Base-by-base conservation (phyloP, 2,329 filamentous ascomycete species). In the Aspergillus novofumigatus region DNA sequence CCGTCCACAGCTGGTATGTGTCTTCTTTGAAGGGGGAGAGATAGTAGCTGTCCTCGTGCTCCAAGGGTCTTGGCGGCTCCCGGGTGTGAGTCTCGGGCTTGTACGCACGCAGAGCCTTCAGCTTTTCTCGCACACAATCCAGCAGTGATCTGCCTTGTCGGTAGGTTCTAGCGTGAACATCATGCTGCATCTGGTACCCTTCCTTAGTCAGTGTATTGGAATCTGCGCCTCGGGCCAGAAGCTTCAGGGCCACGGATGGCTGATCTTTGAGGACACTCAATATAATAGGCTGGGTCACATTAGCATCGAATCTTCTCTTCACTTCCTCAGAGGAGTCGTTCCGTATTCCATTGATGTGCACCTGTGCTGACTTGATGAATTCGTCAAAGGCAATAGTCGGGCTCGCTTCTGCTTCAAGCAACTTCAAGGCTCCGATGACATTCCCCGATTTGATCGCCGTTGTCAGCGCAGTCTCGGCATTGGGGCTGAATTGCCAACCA, bases 151-250 rank as follows among this genome's bases (percentile, higher is more conserved):
- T 20, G 1, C 63, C 59, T 4, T 23, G 20, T 2, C 6, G 53
- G 17, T 53, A 44, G 1, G 10, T n/a, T 4, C 29, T n/a, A 1
- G 9, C 10, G 28, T 53, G 53, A 2, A 29, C 26, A 2, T 56
- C 10, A 53, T 53, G 8, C 38, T 51, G 14, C 5, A 62, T 50
- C 8, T 52, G 55, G 60, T 75, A 71, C 2, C 73, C 74, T 1
- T 60, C 38, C 7, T 66, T 68, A 0, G 82, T 82, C 42, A 91
- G 64, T 0, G 80, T 79, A 60, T 89, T 90, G 0, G 85, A 80
- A 70, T 92, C 82, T 3, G 82, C 88, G 1, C 89, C 89, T 17
- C 76, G 76, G 17, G 83, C 75, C 1, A 95, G 69, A 2, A 95
- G 78, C 44, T 81, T 75, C 3, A 84, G 65, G 1, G 83, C 84